These are phyloP conservation scores for Diaporthe batatas DNA, from an alignment of 2,329 filamentous ascomycete species.

Conservation along the genomic window DNA sequence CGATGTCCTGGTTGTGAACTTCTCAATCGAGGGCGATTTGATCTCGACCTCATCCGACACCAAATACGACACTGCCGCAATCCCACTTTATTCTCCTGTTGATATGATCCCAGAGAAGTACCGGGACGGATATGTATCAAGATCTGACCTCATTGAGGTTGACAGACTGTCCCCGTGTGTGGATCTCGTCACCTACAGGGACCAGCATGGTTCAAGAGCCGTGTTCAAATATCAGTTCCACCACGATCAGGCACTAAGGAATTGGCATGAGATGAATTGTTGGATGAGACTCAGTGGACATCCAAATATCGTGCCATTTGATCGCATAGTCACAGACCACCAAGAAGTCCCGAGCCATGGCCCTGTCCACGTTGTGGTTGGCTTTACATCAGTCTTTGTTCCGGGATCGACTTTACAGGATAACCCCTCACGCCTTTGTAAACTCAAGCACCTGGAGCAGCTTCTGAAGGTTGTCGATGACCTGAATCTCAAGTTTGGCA, in stretches of 20 bases:
- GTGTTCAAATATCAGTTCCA: constrained; percentile 26
- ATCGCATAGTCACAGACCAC: constrained; percentile 1
- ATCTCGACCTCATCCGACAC: constrained; percentile 21
- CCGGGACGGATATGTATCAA: not conserved
- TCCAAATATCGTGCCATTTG: constrained; percentile 21
- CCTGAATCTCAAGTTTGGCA: constrained; percentile 54
- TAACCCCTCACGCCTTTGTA: constrained; percentile 51
- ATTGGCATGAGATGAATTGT: constrained; percentile 35
- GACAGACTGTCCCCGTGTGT: constrained; percentile 33
- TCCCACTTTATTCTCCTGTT: not conserved
- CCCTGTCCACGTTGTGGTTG: constrained; percentile 38
- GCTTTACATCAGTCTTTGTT: constrained; percentile 49
- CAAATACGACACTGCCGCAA: not conserved
- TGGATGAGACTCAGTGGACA: constrained; percentile 28
- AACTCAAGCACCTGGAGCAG: constrained; percentile 54
- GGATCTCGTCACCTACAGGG: constrained; percentile 13
- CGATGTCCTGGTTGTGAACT: constrained; percentile 16
- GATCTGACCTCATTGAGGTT: constrained; percentile 10
- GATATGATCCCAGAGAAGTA: not conserved
- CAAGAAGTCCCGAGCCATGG: constrained; percentile 15
- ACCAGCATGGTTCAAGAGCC: constrained; percentile 15
- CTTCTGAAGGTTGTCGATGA: constrained; percentile 54
- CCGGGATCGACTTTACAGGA: constrained; percentile 50
- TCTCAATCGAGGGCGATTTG: not conserved
- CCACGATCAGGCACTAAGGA: not conserved